Evolutionary conservation across 768 basidiomycete genomes (phyloP), one percentile per base, ranked within the genome.

Genomic region (Tulasnella sp.): DNA sequence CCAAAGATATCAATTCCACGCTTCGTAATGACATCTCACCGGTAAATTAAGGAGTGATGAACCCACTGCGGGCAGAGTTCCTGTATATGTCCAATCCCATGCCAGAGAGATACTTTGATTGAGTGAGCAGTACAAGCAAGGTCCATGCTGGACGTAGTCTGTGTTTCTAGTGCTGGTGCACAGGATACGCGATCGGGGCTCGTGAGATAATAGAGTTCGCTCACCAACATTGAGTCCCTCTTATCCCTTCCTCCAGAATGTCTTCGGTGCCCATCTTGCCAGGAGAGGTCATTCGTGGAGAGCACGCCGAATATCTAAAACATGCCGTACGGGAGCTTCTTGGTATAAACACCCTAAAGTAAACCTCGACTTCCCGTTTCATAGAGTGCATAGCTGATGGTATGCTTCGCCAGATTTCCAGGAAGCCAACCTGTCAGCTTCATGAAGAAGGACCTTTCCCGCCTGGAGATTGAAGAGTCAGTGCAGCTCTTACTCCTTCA

Each of bases 371-470:
- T 7, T 46, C 42, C 11, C 30, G 19, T 19, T 29, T 21, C 17
- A 25, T 24, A 25, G 12, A 2, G 2, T 4, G 11, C 31, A 49
- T 24, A 22, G 15, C 27, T 30, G 21, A 21, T 43, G 15, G 21
- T 21, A 24, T 43, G 27, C 27, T 56, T 22, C 22, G 34, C 22
- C 64, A 92, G 89, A 63, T 99, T 98, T 72, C 94, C 94, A 17
- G 94, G 96, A 22, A 87, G 87, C 66, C 96, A 98, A 68, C 94
- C 94, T 19, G 83, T 99, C 67, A 93, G 91, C 70, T 98, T 99
- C 72, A 76, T 80, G 4, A 66, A 71, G 10, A 74, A 70, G 50
- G 86, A 91, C 67, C 69, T 98, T 38, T 75, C 76, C 10, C 82
- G 85, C 68, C 76, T 98, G 43, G 90, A 94, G 71, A 73, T 72